A percentile compares a stretch with the other conserved stretches of the same genome.
Conservation (phyloP, 176 grass and related monocot genomes). For the Saccharum officinarum region DNA sequence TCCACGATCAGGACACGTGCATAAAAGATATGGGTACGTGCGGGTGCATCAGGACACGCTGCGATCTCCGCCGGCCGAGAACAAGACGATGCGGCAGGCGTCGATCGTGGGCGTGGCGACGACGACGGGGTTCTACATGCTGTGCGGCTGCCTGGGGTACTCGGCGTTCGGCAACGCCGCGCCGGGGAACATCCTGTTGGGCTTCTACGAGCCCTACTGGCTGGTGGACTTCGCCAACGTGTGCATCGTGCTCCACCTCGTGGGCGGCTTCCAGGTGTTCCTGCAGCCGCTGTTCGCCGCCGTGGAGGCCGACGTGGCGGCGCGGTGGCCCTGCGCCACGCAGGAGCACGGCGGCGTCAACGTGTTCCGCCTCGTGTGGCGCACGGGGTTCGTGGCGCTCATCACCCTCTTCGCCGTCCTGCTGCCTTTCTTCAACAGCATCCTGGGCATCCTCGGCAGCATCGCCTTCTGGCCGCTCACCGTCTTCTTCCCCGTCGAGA, state of each 20-base stretch:
- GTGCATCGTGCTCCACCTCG: constrained; percentile 51
- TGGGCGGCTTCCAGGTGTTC: constrained; percentile 58
- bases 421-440: constrained; percentile 75
- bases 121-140: constrained; percentile 73
- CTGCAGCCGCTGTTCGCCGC: constrained; percentile 56
- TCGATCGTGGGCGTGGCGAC: constrained; percentile 52
- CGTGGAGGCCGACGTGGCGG: constrained; percentile 36
- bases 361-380: constrained; percentile 47
- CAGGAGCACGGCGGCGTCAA: constrained; percentile 21
- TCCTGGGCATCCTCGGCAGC: constrained; percentile 57
- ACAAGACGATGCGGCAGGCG: constrained; percentile 72
- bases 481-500: constrained; percentile 64
- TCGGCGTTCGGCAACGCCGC: constrained; percentile 53
- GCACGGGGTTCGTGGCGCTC: constrained; percentile 45
- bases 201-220: constrained; percentile 69
- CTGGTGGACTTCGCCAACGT: constrained; percentile 59
- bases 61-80: constrained; percentile 61
- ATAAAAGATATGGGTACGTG: too few relatives aligned
- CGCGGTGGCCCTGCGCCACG: constrained; percentile 11
- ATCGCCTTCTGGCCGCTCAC: constrained; percentile 75
- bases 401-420: constrained; percentile 49
- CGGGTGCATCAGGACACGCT: constrained; percentile 64
- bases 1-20: too few relatives aligned
- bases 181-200: constrained; percentile 65
- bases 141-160: constrained; percentile 67